A percentile compares a stretch with the other conserved stretches of the same genome.
These are phyloP conservation scores for Metarhizium humberi DNA, from an alignment of 2,329 filamentous ascomycete genomes.

Conservation along the genomic window DNA sequence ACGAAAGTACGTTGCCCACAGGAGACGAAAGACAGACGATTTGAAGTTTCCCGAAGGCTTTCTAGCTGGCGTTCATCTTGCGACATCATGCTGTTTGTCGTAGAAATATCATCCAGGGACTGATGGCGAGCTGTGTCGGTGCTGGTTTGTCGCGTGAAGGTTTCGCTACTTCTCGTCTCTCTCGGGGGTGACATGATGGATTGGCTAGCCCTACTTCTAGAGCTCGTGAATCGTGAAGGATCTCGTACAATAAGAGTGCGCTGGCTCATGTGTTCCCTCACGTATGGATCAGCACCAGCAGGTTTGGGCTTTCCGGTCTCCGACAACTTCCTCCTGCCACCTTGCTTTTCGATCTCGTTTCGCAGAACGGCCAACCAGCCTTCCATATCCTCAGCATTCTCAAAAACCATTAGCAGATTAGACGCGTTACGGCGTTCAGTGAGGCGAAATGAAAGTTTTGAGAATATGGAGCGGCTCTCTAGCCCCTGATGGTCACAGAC, in stretches of 20 bases:
- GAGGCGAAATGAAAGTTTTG: constrained; percentile 50
- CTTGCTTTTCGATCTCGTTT: constrained; percentile 59
- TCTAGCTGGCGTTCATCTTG: constrained; percentile 51
- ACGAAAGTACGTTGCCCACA: constrained; percentile 51
- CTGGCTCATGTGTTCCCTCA: constrained; percentile 33
- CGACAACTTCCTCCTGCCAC: constrained; percentile 54
- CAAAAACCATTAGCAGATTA: constrained; percentile 64
- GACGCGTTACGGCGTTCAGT: constrained; percentile 46
- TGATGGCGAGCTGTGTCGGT: constrained; percentile 26
- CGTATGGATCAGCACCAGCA: constrained; percentile 24
- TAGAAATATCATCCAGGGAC: constrained; percentile 44
- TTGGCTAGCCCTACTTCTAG: constrained; percentile 4
- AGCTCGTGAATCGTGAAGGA: constrained; percentile 28
- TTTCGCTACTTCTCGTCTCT: constrained; percentile 5
- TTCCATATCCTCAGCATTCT: constrained; percentile 66
- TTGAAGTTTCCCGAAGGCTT: constrained; percentile 43
- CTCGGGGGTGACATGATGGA: not conserved
- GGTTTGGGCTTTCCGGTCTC: constrained; percentile 47
- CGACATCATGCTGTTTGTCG: constrained; percentile 46
- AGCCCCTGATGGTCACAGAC: constrained; percentile 40
- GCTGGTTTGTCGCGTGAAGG: constrained; percentile 10
- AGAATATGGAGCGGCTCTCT: constrained; percentile 53
- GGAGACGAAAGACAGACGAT: constrained; percentile 51
- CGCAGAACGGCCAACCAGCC: constrained; percentile 62
- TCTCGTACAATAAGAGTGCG: constrained; percentile 39